Conservation (phyloP, 192 early-diverging fungal species). For the Chytriomyces sp. region DNA sequence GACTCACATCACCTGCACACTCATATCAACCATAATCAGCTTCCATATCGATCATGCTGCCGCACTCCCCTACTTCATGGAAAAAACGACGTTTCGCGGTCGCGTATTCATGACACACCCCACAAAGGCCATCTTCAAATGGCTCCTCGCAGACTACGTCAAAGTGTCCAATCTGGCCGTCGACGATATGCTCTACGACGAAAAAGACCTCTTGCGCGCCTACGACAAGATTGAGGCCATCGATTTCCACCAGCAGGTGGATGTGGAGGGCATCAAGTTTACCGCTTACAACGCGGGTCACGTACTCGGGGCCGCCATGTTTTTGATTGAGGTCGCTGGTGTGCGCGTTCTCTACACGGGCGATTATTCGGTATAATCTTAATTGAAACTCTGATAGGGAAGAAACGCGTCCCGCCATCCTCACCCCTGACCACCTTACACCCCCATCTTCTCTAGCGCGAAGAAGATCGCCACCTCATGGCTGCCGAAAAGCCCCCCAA, state of each 20-base stretch:
- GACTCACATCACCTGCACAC: background rate
- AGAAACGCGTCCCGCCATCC: no score
- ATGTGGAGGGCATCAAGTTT: constrained; percentile 86
- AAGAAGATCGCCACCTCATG: constrained; percentile 98
- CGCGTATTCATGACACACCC: constrained; percentile 99
- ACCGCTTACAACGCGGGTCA: constrained; percentile 92
- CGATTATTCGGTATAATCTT: constrained; percentile 77
- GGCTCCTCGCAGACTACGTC: constrained; percentile 93
- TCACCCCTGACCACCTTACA: no score
- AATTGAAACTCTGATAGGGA: background rate
- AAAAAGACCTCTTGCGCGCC: constrained; percentile 78
- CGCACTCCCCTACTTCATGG: constrained; percentile 93
- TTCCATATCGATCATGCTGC: constrained; percentile 99
- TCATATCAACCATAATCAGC: constrained; percentile 42
- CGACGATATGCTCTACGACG: constrained; percentile 86
- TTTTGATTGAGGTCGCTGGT: constrained; percentile 68
- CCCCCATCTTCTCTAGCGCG: constrained; percentile 64
- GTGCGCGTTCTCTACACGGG: constrained; percentile 96
- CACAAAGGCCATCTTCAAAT: constrained; percentile 96
- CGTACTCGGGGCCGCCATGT: constrained; percentile 98
- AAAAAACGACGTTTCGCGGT: constrained; percentile 96
- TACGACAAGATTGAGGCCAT: constrained; percentile 92
- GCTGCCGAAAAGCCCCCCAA: constrained; percentile 87
- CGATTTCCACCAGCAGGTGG: constrained; percentile 95
- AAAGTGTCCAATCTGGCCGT: constrained; percentile 79